Base-by-base conservation (phyloP, 768 basidiomycete species). In the Kwoniella europaea region DNA sequence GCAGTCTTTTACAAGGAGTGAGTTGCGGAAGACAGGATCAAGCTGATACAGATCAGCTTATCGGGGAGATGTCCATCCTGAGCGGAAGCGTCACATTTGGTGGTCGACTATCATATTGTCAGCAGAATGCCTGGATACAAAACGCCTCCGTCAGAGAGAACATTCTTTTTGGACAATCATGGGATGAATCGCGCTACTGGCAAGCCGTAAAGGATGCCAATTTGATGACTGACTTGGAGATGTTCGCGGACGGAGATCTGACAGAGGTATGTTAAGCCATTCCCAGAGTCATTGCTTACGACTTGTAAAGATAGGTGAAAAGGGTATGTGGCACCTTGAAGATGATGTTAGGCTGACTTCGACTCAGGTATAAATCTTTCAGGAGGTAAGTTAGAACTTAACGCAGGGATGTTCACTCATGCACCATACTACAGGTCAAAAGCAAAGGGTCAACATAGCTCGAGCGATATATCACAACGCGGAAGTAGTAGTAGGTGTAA, bases 51-150 rank as follows among this genome's bases (percentile, higher is more conserved):
- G 2, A 13, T 12, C 60, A 88, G 86, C 83, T 92, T 29, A 87
- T 91, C 52, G 90, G 91, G 5, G 91, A 91, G 82, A 91, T 91
- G 90, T 85, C 87, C 18, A 85, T 85, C 67, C 72, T 85, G 2
- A 79, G 83, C 10, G 91, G 91, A 0, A 78, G 82, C 13, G 87
- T 90, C 46, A 82, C 85, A 0, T 89, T 91, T 73, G 89, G 91
- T 7, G 90, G 91, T 0, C 82, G 84, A 15, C 86, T 91, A 10
- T 90, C 88, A 5, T 92, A 91, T 77, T 90, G 89, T 76, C 86
- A 90, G 16, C 91, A 92, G 82, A 88, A 87, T 0, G 89, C 90
- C 0, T 92, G 91, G 91, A 91, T 92, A 59, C 90, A 91, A 80
- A 91, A 91, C 77, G 87, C 76, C 1, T 72, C 71, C 12, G 63